Conservation (phyloP, 495 filamentous ascomycete genomes). For the Immersiella caudata region DNA sequence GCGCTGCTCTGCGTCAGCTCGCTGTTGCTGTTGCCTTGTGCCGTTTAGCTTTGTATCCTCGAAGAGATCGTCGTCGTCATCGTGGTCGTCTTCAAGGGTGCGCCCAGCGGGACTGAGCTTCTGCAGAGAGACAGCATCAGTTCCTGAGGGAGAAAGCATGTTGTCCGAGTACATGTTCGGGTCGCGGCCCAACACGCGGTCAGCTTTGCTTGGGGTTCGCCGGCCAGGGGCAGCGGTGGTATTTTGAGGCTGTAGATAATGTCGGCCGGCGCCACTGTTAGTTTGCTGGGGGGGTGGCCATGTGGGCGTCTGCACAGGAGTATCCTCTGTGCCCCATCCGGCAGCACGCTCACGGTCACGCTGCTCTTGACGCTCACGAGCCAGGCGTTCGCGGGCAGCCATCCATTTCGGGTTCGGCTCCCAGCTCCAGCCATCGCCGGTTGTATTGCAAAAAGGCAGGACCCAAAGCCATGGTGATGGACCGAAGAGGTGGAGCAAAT, state of each 20-base stretch:
- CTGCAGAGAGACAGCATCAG: conserved; percentile 43
- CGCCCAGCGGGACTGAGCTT: conserved; percentile 44
- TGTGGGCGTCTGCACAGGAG: conserved; percentile 27
- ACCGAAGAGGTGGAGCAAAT: conserved; percentile 85
- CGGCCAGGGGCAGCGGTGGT: conserved; percentile 20
- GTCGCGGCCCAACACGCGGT: conserved; percentile 54
- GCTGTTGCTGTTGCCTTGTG: conserved; percentile 12
- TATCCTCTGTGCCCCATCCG: conserved; percentile 52
- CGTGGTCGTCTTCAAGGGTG: conserved; percentile 38
- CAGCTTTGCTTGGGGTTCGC: conserved; percentile 49
- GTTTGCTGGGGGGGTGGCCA: conserved; percentile 20
- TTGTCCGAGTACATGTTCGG: conserved; percentile 51
- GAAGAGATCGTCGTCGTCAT: conserved; percentile 28
- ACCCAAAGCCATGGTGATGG: conserved; percentile 67
- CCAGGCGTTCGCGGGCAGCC: conserved; percentile 63
- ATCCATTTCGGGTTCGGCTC: conserved; percentile 76
- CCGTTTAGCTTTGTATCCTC: conserved; percentile 20
- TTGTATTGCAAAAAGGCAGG: conserved; percentile 80
- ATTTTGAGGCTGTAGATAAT: conserved; percentile 31
- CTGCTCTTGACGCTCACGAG: conserved; percentile 61
- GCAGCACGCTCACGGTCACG: conserved; percentile 57
- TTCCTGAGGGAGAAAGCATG: background rate
- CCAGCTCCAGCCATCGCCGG: conserved; percentile 95
- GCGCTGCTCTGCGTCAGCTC: conserved; percentile 40
- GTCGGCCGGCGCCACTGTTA: conserved; percentile 36